phyloP scores from a whole-genome alignment of 2,329 filamentous ascomycete genomes.

The Torrubiellomyces zombiae region DNA sequence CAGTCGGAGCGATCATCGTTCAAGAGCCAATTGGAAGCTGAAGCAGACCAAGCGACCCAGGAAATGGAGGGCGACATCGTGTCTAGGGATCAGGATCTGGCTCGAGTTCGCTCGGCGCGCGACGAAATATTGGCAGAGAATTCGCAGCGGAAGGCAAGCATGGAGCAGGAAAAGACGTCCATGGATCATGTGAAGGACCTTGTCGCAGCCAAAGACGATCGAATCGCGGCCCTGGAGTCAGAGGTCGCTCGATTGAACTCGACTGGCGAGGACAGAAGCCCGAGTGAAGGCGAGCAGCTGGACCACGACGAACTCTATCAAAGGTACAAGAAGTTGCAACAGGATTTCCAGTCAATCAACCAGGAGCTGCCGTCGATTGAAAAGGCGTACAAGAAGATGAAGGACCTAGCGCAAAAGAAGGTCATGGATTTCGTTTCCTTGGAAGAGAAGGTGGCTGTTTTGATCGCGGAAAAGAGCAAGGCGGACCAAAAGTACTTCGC shows the following conservation, averaged over 20 bases:
- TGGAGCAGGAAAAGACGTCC: constrained; percentile 59
- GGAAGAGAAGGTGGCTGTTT: constrained; percentile 60
- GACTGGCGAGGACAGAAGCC: constrained; percentile 24
- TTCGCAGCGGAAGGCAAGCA: constrained; percentile 58
- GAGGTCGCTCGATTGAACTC: constrained; percentile 58
- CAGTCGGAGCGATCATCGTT: constrained; percentile 75
- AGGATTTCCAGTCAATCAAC: constrained; percentile 69
- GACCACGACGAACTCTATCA: constrained; percentile 54
- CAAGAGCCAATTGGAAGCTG: constrained; percentile 64
- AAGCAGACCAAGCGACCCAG: constrained; percentile 52
- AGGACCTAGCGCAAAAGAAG: constrained; percentile 72
- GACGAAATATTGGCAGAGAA: constrained; percentile 79
- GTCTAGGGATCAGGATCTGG: constrained; percentile 67
- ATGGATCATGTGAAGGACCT: constrained; percentile 65
- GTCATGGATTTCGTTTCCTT: constrained; percentile 57
- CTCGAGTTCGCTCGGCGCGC: constrained; percentile 64
- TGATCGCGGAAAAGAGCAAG: constrained; percentile 82
- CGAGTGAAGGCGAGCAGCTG: constrained; percentile 37
- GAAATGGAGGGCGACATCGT: constrained; percentile 75
- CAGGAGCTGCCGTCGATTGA: constrained; percentile 81
- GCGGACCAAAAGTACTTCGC: constrained; percentile 97
- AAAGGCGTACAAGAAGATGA: constrained; percentile 77
- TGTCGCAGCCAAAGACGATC: constrained; percentile 58
- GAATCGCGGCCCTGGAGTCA: constrained; percentile 66
- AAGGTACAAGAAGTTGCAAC: constrained; percentile 59